Percentiles rank a stretch among this genome's conserved stretches.
Evolutionary conservation across 495 filamentous ascomycete species (phyloP).

Genomic region (Hypoxylon intermedium): DNA sequence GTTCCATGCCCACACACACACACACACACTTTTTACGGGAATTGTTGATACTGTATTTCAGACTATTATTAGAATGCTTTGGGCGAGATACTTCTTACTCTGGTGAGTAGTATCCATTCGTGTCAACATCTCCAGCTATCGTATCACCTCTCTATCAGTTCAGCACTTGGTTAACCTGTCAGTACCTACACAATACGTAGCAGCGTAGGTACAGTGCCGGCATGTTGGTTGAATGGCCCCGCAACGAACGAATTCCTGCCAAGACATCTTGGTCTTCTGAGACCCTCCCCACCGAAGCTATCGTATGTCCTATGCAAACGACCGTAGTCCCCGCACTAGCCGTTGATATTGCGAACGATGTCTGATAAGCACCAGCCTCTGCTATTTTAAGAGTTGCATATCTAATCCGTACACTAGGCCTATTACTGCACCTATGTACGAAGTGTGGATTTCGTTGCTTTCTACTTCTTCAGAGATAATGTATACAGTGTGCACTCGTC

Average conservation of each 20-base stretch:
- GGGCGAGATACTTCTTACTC: neutral
- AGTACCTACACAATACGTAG: slow-evolving; percentile 2
- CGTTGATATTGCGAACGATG: slow-evolving; percentile 15
- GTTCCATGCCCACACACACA: slow-evolving; percentile 18
- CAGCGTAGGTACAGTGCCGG: slow-evolving; percentile 4
- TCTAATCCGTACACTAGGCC: too few species aligned
- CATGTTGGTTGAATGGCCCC: slow-evolving; percentile 25
- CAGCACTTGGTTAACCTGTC: slow-evolving; percentile 8
- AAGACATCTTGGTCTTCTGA: slow-evolving; percentile 10
- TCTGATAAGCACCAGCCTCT: slow-evolving; percentile 22
- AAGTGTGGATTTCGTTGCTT: neutral
- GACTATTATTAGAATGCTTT: neutral
- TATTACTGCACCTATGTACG: slow-evolving; percentile 4
- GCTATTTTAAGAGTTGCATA: slow-evolving; percentile 13
- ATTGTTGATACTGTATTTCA: neutral
- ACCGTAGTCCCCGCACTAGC: slow-evolving; percentile 12
- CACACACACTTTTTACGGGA: neutral
- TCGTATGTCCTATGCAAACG: slow-evolving; percentile 6
- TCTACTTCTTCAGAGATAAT: neutral
- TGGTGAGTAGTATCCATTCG: too few species aligned
- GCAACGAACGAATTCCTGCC: slow-evolving; percentile 20
- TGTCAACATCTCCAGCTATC: too few species aligned
- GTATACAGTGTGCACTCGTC: slow-evolving; percentile 19
- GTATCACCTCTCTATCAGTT: slow-evolving; percentile 13
- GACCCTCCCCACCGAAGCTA: slow-evolving; percentile 4